Conservation (phyloP, 495 filamentous ascomycete species). For the Neurospora terricola region DNA sequence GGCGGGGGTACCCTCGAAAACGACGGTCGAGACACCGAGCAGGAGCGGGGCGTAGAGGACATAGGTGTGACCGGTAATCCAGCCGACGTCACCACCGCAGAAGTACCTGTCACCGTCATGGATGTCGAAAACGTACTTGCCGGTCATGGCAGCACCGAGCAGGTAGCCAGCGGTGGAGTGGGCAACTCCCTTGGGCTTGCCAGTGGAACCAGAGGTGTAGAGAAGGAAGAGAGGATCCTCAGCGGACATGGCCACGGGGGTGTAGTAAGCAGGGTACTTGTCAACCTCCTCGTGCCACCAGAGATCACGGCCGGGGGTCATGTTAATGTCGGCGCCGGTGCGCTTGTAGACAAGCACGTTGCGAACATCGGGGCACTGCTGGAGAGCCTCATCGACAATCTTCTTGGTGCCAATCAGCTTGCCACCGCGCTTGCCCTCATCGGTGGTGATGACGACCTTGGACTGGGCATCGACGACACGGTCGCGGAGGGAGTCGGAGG, state of each 20-base stretch:
- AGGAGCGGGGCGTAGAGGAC: constrained; percentile 94
- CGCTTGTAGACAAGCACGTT: constrained; percentile 89
- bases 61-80: constrained; percentile 99
- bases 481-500: constrained; percentile 90
- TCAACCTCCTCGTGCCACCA: constrained; percentile 99
- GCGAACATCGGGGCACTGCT: constrained; percentile 86
- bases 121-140: constrained; percentile 98
- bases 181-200: constrained; percentile 98
- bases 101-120: constrained; percentile 90
- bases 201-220: constrained; percentile 95
- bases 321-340: constrained; percentile 86
- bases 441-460: constrained; percentile 89
- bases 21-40: constrained; percentile 85
- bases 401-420: constrained; percentile 98
- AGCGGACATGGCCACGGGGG: constrained; percentile 77
- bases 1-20: constrained; percentile 97
- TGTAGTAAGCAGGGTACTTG: constrained; percentile 85
- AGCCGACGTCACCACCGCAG: constrained; percentile 96
- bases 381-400: constrained; percentile 96
- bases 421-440: constrained; percentile 95
- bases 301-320: constrained; percentile 77
- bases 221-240: constrained; percentile 97
- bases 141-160: constrained; percentile 82
- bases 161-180: constrained; percentile 95
- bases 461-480: constrained; percentile 85